Evolutionary conservation across 2,329 filamentous ascomycete genomes (phyloP).

Genomic region (Chaetomiaceae sp.): DNA sequence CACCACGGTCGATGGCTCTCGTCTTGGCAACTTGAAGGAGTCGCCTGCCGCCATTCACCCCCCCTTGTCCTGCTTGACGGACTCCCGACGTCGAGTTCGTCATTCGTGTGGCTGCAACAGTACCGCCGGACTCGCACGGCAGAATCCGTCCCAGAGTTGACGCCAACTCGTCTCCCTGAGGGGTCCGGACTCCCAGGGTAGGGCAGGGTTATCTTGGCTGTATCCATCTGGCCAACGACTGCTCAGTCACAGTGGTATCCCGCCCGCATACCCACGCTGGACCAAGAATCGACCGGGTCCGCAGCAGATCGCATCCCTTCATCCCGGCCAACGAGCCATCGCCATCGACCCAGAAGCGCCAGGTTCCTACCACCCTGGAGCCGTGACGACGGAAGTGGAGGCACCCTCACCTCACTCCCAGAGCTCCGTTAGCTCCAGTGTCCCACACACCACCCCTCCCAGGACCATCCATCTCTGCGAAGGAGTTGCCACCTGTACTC

Average conservation of each 20-base stretch:
- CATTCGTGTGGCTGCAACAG: conserved; percentile 1
- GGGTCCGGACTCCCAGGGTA: conserved; percentile 11
- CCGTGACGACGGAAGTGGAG: conserved; percentile 2
- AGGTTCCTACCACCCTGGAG: conserved; percentile 14
- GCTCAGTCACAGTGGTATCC: conserved; percentile 22
- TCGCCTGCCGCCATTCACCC: conserved; percentile 18
- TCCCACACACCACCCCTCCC: conserved; percentile 3
- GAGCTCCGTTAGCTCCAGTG: conserved; percentile 9
- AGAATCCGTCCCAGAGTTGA: conserved; percentile 12
- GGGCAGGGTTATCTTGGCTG: conserved; percentile 20
- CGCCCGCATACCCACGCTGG: conserved; percentile 24
- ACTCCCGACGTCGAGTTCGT: conserved; percentile 6
- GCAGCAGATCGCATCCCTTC: conserved; percentile 20
- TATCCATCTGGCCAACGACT: conserved; percentile 19
- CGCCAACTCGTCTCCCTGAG: conserved; percentile 7
- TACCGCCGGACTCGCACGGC: conserved; percentile 7
- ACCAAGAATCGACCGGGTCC: conserved; percentile 18
- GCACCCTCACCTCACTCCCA: conserved; percentile 5
- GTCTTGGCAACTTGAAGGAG: conserved; percentile 15
- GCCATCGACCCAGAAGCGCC: conserved; percentile 20
- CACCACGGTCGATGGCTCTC: conserved; percentile 11
- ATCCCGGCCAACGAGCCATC: conserved; percentile 15
- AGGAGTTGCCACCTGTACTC: conserved; percentile 23
- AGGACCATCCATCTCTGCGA: conserved; percentile 5
- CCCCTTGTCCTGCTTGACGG: conserved; percentile 11